Conservation (phyloP, 208 protist genomes). For the Trypanosomatidae sp. region DNA sequence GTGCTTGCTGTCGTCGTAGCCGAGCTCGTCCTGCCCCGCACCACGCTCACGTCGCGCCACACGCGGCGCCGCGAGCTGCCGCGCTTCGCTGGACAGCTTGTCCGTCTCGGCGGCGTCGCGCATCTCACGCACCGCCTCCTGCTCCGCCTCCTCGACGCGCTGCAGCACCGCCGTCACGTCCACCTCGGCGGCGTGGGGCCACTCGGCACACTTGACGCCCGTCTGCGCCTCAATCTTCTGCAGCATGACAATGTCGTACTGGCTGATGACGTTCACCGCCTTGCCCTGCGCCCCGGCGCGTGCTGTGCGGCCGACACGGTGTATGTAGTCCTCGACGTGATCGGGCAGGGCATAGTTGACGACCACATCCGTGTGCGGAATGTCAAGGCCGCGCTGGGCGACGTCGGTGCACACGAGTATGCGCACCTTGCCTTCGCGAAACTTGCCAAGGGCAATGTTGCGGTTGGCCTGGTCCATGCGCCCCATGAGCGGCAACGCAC, state of each 20-base stretch:
- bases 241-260: constrained; percentile 98
- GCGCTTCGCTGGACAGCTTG: constrained; percentile 60
- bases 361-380: constrained; percentile 95
- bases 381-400: constrained; percentile 95
- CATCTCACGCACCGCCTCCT: constrained; percentile 82
- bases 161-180: constrained; percentile 71
- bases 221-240: constrained; percentile 96
- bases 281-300: constrained; percentile 89
- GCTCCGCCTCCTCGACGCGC: constrained; percentile 86
- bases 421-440: constrained; percentile 81
- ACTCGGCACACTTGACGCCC: constrained; percentile 87
- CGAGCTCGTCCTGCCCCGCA: constrained; percentile 50
- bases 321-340: constrained; percentile 96
- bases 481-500: constrained; percentile 86
- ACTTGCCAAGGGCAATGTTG: constrained; percentile 80
- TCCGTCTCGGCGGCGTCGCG: constrained; percentile 76
- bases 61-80: constrained; percentile 45
- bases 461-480: constrained; percentile 88
- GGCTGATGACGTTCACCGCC: constrained; percentile 89
- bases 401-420: constrained; percentile 91
- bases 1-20: constrained; percentile 81
- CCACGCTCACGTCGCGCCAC: constrained; percentile 67
- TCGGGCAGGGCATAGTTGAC: constrained; percentile 97
- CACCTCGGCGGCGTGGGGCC: constrained; percentile 46
- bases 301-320: constrained; percentile 95